Evolutionary conservation across 2,329 filamentous ascomycete genomes (phyloP).

Genomic region (Nothomitra cinnamomea): DNA sequence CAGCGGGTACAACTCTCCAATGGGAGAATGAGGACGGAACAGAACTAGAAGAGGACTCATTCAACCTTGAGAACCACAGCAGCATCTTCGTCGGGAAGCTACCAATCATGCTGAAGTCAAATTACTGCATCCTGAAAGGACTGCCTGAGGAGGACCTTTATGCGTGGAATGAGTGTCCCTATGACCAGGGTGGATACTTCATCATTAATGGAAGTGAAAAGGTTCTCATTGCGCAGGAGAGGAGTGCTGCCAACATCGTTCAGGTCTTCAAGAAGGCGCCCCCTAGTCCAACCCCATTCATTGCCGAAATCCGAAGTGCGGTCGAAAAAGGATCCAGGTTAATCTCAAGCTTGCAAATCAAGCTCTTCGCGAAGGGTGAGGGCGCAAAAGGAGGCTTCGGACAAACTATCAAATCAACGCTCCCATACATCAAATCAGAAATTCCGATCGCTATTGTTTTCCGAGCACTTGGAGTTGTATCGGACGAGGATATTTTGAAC

Average conservation of each 20-base stretch:
- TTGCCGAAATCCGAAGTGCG: constrained; percentile 90
- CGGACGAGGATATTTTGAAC: constrained; percentile 93
- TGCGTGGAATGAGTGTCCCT: constrained; percentile 87
- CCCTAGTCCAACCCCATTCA: constrained; percentile 81
- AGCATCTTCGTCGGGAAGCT: constrained; percentile 88
- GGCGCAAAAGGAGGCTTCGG: constrained; percentile 63
- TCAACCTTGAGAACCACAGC: constrained; percentile 27
- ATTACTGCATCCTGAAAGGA: constrained; percentile 77
- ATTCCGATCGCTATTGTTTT: constrained; percentile 93
- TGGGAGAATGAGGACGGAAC: constrained; percentile 28
- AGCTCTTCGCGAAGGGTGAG: constrained; percentile 75
- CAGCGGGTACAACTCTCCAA: constrained; percentile 25
- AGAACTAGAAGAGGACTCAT: constrained; percentile 7
- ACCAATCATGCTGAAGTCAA: constrained; percentile 95
- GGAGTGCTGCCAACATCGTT: constrained; percentile 94
- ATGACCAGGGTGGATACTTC: constrained; percentile 96
- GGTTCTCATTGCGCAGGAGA: constrained; percentile 92
- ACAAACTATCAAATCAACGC: constrained; percentile 72
- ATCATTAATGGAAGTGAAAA: constrained; percentile 99
- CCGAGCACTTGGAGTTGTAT: constrained; percentile 85
- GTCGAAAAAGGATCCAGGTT: constrained; percentile 90
- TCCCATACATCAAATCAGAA: constrained; percentile 88
- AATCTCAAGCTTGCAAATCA: constrained; percentile 83
- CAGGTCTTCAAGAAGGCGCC: constrained; percentile 97
- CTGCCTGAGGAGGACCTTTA: constrained; percentile 77